Evolutionary conservation across 2,329 filamentous ascomycete species (phyloP), one percentile per base, ranked within the genome.

Genomic region (Arthrobotrys sphaeroides): DNA sequence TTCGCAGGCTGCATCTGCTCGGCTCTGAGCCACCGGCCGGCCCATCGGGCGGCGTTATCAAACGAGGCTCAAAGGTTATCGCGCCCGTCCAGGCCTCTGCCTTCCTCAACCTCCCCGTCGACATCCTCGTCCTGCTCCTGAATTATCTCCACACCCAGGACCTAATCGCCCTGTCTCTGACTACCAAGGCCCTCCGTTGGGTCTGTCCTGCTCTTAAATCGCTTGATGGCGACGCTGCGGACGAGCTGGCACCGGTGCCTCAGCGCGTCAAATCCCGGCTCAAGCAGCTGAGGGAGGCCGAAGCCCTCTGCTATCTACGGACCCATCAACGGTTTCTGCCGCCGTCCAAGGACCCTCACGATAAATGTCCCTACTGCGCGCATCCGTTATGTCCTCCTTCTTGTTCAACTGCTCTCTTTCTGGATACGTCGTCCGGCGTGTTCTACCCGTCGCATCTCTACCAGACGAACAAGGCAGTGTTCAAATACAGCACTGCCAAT

Each of bases 371-470:
- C 12, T 68, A 68, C 20, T 60, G 65, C 7, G 26, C 40, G 10
- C 65, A 68, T 20, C 65, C 65, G 7, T 42, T 68, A 36, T 68
- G 65, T 20, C 53, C 51, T n/a, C 42, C 51, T 3, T 60, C 38
- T 7, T 68, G 65, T 26, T 24, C 51, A 13, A 49, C 65, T 22
- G 65, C 65, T 18, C 51, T 68, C 2, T 60, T 49, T 20, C 40
- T 68, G 12, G 65, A 68, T 31, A 49, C 62, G 7, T 6, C 40
- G 2, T 33, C 6, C 13, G 65, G 65, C 7, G 22, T 49, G 16
- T 68, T 68, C 38, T 67, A 47, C 62, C 62, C 62, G 3, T 49
- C 62, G 1, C 26, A 45, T 10, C 49, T 67, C n/a, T 67, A 67
- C 9, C 62, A 26, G 1, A 28, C 38, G 4, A 28, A 59, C 28